Evolutionary conservation across 768 basidiomycete species (phyloP), one percentile per base, ranked within the genome.

Genomic region (Melanogaster broomeanus): DNA sequence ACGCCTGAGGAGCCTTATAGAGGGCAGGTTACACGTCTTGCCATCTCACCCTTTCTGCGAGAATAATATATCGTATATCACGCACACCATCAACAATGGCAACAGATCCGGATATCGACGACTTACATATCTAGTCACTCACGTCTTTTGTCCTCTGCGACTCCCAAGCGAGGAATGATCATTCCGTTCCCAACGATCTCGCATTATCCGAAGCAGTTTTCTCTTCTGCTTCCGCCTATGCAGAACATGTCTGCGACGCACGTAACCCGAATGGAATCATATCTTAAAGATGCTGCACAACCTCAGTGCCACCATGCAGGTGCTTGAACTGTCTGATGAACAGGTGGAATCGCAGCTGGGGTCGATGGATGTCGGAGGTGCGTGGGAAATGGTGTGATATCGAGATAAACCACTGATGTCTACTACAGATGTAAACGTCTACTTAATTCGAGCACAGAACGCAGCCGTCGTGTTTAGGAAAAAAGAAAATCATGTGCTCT

Each of bases 381-480:
- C 34, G 57, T 35, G 10, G 11, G 11, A 8, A 35, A 6, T 16
- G 31, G 27, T 45, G n/a, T 4, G 39, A 15, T 42, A 4, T 21
- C 16, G 35, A n/a, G n/a, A 13, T 11, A 9, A 2, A 12, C 4
- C 27, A 30, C 13, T 57, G 7, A 54, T 6, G 1, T n/a, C n/a
- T 18, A 35, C 28, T 27, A 25, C 46, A 81, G 80, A 73, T 45
- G 59, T 69, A 8, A 49, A 75, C 4, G 62, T 65, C 18, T 65
- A 77, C 37, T 68, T 68, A 5, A 67, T 83, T 28, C 65, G 63
- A 21, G 69, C 72, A 0, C 82, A 83, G 49, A 82, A 82, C 43
- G 79, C 76, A 3, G 77, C 70, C 10, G 48, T 82, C 4, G 60
- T 81, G 11, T 55, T 78, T 18, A 70, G 76, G 33, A 65, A 62